Evolutionary conservation across 441 rosid species (phyloP), one percentile per base, ranked within the genome.

Genomic region (Eutrema salsugineum): DNA sequence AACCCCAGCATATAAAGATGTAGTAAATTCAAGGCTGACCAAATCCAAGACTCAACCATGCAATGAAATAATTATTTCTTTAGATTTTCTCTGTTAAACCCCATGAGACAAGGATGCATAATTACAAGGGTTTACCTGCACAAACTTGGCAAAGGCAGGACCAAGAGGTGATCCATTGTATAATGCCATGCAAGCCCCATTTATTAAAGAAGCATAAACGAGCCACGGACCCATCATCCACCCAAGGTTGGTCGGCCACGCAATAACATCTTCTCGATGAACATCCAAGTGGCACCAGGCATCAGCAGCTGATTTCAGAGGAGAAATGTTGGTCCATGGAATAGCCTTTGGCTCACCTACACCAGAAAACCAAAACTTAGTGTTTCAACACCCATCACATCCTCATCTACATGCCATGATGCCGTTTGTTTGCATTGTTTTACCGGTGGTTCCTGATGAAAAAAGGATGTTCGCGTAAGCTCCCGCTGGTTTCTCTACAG

Each of bases 191-290:
- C 91, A 85, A 69, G 97, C 99, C 11, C 97, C 91, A 53, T 94
- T 94, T 35, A 94, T 70, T 74, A 94, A 82, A 35, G 97, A 82
- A 65, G 97, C 96, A 85, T 91, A 94, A 38, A 94, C 93, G 67
- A 94, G 82, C 99, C 99, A 94, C 42, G 97, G 99, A 75, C 99
- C 99, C 97, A 94, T 94, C 97, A 94, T 94, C 99, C 99, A 94
- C 49, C 99, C 99, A 59, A 94, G 97, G 75, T 94, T 94, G 80
- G 99, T 88, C 10, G 97, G 99, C 99, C 99, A 94, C 78, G 97
- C 88, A 79, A 90, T 85, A 75, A 82, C 76, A 75, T 87, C 97
- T 0, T 89, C 94, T 53, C 57, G 84, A 15, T 17, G 89, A 72
- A 91, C 77, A 84, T 94, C 99, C 91, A 90, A 78, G 84, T 94